phyloP scores from a whole-genome alignment of 805 yeast species.

The Saccharomycopsis synnaedendra region DNA sequence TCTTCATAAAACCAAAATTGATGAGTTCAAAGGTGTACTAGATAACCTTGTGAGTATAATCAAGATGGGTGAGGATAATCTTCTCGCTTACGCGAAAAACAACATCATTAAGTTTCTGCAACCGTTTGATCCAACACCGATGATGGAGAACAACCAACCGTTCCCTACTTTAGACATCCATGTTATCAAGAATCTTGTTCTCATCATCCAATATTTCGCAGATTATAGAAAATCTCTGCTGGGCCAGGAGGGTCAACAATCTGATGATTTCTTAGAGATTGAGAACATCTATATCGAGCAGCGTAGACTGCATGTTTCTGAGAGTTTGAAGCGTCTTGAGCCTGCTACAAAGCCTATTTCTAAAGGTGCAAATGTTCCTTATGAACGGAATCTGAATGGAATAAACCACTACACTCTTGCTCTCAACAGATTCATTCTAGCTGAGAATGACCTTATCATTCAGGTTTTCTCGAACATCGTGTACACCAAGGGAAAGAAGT shows the following conservation, averaged over 20 bases:
- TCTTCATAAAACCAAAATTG: constrained; percentile 21
- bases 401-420: constrained; percentile 43
- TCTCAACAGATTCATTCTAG: constrained; percentile 34
- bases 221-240: constrained; percentile 8
- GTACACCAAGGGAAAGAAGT: constrained; percentile 9
- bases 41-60: constrained; percentile 48
- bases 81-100: constrained; percentile 39
- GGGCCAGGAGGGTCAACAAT: constrained; percentile 17
- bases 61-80: constrained; percentile 41
- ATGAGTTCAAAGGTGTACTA: constrained; percentile 56
- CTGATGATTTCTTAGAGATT: constrained; percentile 22
- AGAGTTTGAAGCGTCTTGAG: constrained; percentile 34
- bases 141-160: constrained; percentile 22
- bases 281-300: constrained; percentile 30
- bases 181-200: constrained; percentile 19
- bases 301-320: constrained; percentile 30
- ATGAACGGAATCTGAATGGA: constrained; percentile 52
- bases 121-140: constrained; percentile 35
- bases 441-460: constrained; percentile 36
- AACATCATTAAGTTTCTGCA: constrained; percentile 28
- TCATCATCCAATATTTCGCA: constrained; percentile 17
- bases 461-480: constrained; percentile 26
- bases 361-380: constrained; percentile 33
- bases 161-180: constrained; percentile 12
- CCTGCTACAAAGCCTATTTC: constrained; percentile 32